Evolutionary conservation across 371 early-diverging fungal genomes (phyloP).

Genomic region (Syncephalastrum sp.): DNA sequence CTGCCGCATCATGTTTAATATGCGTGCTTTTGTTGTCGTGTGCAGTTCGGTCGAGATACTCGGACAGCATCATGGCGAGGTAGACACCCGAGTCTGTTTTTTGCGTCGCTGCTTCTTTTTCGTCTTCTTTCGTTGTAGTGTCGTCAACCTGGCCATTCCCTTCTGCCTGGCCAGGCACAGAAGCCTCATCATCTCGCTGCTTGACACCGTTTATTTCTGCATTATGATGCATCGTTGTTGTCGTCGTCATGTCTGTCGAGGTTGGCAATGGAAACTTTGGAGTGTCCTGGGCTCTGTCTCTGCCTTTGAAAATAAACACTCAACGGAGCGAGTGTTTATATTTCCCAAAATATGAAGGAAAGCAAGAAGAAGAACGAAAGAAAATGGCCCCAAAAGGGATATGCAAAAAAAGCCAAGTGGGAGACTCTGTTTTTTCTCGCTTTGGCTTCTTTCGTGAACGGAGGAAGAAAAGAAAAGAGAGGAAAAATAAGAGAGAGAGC

Average conservation of each 20-base stretch:
- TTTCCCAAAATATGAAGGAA: background rate
- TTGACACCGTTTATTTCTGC: no score
- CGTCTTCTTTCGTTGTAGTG: background rate
- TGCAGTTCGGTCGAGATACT: constrained; percentile 15
- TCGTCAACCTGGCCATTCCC: no score
- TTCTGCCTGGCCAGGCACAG: no score
- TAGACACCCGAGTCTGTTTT: constrained; percentile 22
- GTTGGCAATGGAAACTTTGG: no score
- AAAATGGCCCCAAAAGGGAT: background rate
- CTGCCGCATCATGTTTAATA: no score
- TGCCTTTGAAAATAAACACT: no score
- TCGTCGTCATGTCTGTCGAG: no score
- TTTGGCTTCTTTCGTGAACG: background rate
- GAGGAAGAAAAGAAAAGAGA: background rate
- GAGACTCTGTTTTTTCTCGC: background rate
- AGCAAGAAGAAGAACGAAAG: constrained; percentile 1
- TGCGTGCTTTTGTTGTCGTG: background rate
- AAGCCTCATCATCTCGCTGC: no score
- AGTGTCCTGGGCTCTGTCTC: no score
- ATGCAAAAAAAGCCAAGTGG: background rate
- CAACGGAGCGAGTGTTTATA: no score
- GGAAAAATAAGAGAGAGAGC: constrained; percentile 4
- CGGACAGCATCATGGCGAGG: constrained; percentile 20
- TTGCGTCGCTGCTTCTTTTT: background rate
- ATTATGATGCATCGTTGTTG: no score